These are phyloP conservation scores for Aspergillus campestris DNA, from an alignment of 495 filamentous ascomycete species.

Conservation along the genomic window DNA sequence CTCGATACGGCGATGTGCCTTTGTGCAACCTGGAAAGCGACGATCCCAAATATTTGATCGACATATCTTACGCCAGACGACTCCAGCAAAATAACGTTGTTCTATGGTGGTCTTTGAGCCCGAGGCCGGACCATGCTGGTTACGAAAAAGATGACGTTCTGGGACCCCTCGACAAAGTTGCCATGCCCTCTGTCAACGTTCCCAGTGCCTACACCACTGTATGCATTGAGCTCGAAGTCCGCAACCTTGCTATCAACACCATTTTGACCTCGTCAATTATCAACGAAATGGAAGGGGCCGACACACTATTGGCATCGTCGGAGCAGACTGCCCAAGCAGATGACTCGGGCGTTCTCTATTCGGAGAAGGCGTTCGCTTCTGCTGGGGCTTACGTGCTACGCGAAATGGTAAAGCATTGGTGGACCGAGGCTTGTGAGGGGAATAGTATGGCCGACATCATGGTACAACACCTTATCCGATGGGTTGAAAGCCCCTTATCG, in stretches of 20 bases:
- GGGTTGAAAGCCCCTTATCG: constrained; percentile 85
- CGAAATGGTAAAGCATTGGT: constrained; percentile 99
- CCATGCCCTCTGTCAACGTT: constrained; percentile 89
- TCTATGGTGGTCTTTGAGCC: constrained; percentile 90
- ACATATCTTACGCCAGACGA: constrained; percentile 87
- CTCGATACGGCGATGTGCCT: constrained; percentile 87
- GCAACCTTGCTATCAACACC: constrained; percentile 95
- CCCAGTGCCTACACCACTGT: constrained; percentile 92
- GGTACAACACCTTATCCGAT: constrained; percentile 94
- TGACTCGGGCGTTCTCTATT: constrained; percentile 62
- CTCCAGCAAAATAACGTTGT: constrained; percentile 89
- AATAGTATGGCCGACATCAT: constrained; percentile 94
- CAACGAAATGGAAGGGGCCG: constrained; percentile 85
- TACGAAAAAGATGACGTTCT: constrained; percentile 90
- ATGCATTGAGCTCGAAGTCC: constrained; percentile 90
- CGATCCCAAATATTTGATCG: constrained; percentile 89
- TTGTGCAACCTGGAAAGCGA: constrained; percentile 92
- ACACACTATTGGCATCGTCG: constrained; percentile 57
- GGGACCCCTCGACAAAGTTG: constrained; percentile 75
- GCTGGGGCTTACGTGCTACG: constrained; percentile 82
- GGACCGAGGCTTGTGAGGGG: constrained; percentile 86
- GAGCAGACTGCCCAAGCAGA: constrained; percentile 49
- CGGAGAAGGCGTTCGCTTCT: constrained; percentile 88
- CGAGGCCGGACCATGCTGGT: constrained; percentile 88
- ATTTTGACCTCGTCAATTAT: constrained; percentile 95